Evolutionary conservation across 225 moss, liverwort and hornwort species (phyloP).

Genomic region (Pseudoscleropodium purum): DNA sequence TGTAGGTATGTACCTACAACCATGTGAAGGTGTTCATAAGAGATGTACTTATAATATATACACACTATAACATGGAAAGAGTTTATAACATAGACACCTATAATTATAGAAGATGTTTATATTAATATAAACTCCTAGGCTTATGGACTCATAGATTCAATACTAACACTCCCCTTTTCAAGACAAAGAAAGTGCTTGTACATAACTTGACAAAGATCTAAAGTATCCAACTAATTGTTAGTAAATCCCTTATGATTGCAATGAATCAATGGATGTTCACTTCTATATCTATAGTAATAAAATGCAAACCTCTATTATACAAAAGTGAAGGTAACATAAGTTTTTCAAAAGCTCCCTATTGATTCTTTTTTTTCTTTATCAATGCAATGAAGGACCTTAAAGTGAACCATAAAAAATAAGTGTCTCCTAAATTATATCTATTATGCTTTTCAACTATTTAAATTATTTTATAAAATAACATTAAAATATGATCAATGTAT

Average conservation of each 20-base stretch:
- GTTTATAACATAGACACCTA: too few species aligned
- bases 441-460: not conserved
- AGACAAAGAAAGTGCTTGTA: not conserved
- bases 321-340: not conserved
- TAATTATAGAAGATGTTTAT: too few species aligned
- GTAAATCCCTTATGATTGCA: not conserved
- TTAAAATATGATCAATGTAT: not conserved
- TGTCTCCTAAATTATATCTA: not conserved
- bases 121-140: too few species aligned
- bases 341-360: not conserved
- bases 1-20: too few species aligned
- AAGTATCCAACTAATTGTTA: not conserved
- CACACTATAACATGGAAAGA: too few species aligned
- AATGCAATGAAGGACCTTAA: not conserved
- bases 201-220: not conserved
- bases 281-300: not conserved
- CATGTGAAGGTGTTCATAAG: too few species aligned
- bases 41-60: too few species aligned
- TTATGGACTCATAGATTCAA: too few species aligned
- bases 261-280: not conserved
- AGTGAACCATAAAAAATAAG: not conserved
- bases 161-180: not conserved
- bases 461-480: not conserved
- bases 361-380: rapidly evolving
- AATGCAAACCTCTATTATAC: not conserved